phyloP scores from a whole-genome alignment of 2,329 filamentous ascomycete species.

The Didymella keratinophila region DNA sequence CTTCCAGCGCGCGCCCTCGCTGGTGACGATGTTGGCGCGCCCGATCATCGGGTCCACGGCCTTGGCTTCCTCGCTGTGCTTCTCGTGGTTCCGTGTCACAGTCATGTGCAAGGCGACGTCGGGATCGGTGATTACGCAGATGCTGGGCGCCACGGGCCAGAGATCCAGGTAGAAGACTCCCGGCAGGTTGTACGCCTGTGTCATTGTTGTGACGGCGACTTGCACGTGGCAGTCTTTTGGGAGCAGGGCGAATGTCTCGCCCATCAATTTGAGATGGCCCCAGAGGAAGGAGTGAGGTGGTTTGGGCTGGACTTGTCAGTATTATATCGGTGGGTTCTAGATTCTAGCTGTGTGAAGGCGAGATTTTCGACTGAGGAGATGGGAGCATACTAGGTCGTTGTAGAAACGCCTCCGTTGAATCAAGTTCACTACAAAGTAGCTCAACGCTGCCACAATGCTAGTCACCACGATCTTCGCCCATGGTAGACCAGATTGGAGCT shows the following conservation, averaged over 20 bases:
- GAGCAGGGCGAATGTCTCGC: conserved; percentile 43
- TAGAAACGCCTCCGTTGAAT: conserved; percentile 34
- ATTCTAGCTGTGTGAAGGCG: not conserved
- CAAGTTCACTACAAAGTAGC: conserved; percentile 31
- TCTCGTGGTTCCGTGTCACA: conserved; percentile 43
- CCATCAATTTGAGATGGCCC: conserved; percentile 53
- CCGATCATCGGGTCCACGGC: conserved; percentile 41
- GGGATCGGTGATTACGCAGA: conserved; percentile 49
- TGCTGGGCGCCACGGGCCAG: conserved; percentile 51
- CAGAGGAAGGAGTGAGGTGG: conserved; percentile 54
- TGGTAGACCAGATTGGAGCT: conserved; percentile 11
- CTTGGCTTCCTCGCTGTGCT: conserved; percentile 32
- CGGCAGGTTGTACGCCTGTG: conserved; percentile 46
- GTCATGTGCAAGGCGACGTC: conserved; percentile 52
- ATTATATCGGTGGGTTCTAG: not conserved
- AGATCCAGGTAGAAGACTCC: conserved; percentile 55
- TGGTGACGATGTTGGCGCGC: conserved; percentile 37
- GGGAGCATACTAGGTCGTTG: conserved; percentile 31
- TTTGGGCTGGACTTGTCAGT: conserved; percentile 40
- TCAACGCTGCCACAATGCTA: conserved; percentile 21
- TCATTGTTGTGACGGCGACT: conserved; percentile 43
- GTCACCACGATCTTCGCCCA: conserved; percentile 26
- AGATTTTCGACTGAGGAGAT: not conserved
- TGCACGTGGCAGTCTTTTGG: conserved; percentile 51
- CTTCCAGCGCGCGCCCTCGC: conserved; percentile 49